phyloP scores from a whole-genome alignment of 345 rosid genomes.

The Laguncularia racemosa region DNA sequence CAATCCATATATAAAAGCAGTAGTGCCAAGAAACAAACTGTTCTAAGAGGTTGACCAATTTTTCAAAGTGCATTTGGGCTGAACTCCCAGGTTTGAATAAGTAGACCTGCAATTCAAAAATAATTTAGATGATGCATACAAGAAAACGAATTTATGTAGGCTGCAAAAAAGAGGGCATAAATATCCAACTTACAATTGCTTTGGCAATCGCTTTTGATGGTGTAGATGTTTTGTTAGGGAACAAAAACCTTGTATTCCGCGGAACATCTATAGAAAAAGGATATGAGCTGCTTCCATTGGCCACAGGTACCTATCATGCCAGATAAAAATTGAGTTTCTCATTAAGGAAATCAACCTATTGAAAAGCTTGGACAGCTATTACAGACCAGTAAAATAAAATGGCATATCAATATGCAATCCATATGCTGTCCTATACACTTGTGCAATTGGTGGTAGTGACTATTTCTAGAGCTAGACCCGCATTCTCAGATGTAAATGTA shows the following conservation, averaged over 20 bases:
- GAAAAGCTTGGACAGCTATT: not conserved
- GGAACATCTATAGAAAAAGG: constrained; percentile 96
- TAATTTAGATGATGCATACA: not conserved
- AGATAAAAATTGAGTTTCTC: constrained; percentile 3
- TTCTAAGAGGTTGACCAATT: constrained; percentile 96
- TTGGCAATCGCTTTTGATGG: constrained; percentile 91
- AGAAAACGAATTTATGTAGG: constrained; percentile 7
- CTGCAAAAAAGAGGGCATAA: constrained; percentile 9
- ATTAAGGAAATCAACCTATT: not conserved
- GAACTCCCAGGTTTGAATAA: constrained; percentile 68
- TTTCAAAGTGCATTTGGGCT: constrained; percentile 64
- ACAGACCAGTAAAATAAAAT: too few species aligned
- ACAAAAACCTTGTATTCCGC: constrained; percentile 85
- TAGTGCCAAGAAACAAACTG: constrained; percentile 63
- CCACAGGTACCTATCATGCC: constrained; percentile 82
- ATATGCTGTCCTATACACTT: too few species aligned
- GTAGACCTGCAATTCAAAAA: constrained; percentile 57
- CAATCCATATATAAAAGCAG: not conserved
- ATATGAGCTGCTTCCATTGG: constrained; percentile 91
- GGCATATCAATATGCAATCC: too few species aligned
- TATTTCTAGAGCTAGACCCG: too few species aligned
- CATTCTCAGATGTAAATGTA: too few species aligned
- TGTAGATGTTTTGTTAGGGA: constrained; percentile 66
- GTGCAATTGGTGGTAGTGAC: too few species aligned
- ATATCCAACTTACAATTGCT: constrained; percentile 63